These are phyloP conservation scores for Lactarius akahatsu DNA, from an alignment of 768 basidiomycete species.

Conservation along the genomic window DNA sequence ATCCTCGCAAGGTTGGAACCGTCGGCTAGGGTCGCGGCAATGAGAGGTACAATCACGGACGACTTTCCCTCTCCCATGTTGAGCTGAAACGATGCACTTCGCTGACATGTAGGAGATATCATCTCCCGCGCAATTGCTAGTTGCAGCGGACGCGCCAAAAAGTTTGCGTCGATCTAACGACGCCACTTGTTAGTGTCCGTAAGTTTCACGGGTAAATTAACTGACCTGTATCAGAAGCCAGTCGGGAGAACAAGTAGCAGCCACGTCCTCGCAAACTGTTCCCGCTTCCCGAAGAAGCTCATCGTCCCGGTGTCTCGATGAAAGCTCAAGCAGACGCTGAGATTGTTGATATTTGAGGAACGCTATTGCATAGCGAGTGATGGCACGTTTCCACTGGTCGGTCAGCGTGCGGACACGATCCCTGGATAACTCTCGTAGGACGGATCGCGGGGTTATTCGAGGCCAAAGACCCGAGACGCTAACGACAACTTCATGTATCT, in stretches of 20 bases:
- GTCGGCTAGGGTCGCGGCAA: conserved; percentile 42
- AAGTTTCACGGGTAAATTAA: neutral
- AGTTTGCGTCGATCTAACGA: conserved; percentile 46
- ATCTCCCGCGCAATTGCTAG: conserved; percentile 45
- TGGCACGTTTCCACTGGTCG: neutral
- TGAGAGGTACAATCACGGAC: conserved; percentile 51
- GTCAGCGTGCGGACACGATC: conserved; percentile 23
- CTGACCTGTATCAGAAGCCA: conserved; percentile 24
- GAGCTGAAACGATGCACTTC: conserved; percentile 48
- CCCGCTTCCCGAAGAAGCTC: conserved; percentile 16
- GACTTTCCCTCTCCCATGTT: conserved; percentile 64
- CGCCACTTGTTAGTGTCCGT: neutral
- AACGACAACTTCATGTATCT: neutral
- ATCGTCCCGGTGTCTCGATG: neutral
- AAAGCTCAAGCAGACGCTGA: conserved; percentile 16
- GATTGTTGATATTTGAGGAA: conserved; percentile 19
- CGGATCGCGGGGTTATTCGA: conserved; percentile 13
- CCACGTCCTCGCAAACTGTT: neutral
- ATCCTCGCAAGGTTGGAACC: conserved; percentile 46
- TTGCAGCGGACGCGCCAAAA: conserved; percentile 47
- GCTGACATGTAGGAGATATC: conserved; percentile 40
- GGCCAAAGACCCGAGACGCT: conserved; percentile 12
- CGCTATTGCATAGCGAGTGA: conserved; percentile 2
- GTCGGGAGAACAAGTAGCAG: conserved; percentile 2
- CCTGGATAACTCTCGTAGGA: conserved; percentile 30